Base-by-base conservation (phyloP, 129 eudicot genomes). In the Tagetes patula region DNA sequence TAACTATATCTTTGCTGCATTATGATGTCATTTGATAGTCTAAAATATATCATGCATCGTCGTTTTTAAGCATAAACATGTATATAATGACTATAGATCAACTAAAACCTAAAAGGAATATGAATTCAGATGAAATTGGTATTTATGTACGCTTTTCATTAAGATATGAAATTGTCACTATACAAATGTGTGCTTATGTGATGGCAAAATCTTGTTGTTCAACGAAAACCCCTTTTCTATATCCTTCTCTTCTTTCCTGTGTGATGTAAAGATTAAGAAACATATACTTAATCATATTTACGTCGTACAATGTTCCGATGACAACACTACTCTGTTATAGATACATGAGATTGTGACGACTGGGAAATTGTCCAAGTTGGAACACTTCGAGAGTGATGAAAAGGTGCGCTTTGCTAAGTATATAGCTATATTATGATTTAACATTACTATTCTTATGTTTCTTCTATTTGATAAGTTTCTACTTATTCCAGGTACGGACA, bases 311-410 rank as follows among this genome's bases (percentile, higher is more conserved):
- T 71, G 36, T 63, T 78, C 67, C 64, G 55, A 74, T 68, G 77
- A 63, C 45, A 36, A 4, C 43, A 43, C 34, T 47, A n/a, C 30
- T 82, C 58, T 81, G 20, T 75, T 87, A 53, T 96, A 93, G 98
- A 90, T 93, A 81, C 89, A 87, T 75, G 96, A 93, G 79, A 93
- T 93, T 36, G 90, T 93, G 67, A 85, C 83, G 48, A 90, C 98
- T 31, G 98, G 98, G 55, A 93, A 86, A 83, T 85, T 93, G 40
- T 87, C 96, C 69, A 93, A 93, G 84, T 83, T 93, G 89, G 96
- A 93, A 76, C 96, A 93, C 82, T 93, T 93, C 39, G 96, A 90
- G 86, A 86, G 79, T 66, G 98, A 93, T 63, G 98, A 93, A 81
- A 93, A 90, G 98, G 98, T 93, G 36, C 11, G 66, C 5, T 33